Base-by-base conservation (phyloP, 2,329 filamentous ascomycete genomes). In the Penicillium griseofulvum region DNA sequence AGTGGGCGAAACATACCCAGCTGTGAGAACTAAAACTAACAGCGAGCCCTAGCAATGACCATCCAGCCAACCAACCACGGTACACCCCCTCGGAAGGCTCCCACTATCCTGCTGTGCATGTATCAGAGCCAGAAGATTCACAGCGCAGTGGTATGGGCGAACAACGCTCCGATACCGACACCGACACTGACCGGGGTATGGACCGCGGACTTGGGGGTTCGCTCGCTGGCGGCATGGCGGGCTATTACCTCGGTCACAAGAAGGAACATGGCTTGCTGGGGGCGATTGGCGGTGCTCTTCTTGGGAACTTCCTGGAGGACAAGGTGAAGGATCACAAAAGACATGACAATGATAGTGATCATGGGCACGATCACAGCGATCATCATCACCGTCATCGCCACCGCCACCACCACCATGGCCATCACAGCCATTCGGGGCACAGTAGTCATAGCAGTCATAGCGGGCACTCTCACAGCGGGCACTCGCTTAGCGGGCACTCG, bases 191-290 rank as follows among this genome's bases (percentile, higher is more conserved):
- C 24, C 63, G 56, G 46, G 81, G 78, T 26, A 52, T 52, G 46
- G 83, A 86, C 57, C 80, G 83, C 53, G 83, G 83, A 36, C 71
- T 86, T 5, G 78, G 81, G 63, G 81, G 83, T 44, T 79, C 82
- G 3, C 68, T 85, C 4, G 80, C 79, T 14, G 84, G 84, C 41
- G 83, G 80, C 41, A 76, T 81, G 4, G 81, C 82, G 4, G 84
- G 83, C 1, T 80, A 79, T 59, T 79, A 81, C 58, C 73, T 82
- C 6, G 83, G 83, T 17, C 83, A 83, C 67, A 76, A 81, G 61
- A 79, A 76, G 22, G 74, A 81, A n/a, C 81, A 83, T 61, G 81
- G 81, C 4, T 70, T 86, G 29, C 68, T 87, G 10, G 83, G 83
- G 11, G 80, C 82, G 0, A 67, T 86, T 28, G 80, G 81, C 4